A percentile compares a stretch with the other conserved stretches of the same genome.
Evolutionary conservation across 2,329 filamentous ascomycete genomes (phyloP).

Genomic region (Xylariales sp.): DNA sequence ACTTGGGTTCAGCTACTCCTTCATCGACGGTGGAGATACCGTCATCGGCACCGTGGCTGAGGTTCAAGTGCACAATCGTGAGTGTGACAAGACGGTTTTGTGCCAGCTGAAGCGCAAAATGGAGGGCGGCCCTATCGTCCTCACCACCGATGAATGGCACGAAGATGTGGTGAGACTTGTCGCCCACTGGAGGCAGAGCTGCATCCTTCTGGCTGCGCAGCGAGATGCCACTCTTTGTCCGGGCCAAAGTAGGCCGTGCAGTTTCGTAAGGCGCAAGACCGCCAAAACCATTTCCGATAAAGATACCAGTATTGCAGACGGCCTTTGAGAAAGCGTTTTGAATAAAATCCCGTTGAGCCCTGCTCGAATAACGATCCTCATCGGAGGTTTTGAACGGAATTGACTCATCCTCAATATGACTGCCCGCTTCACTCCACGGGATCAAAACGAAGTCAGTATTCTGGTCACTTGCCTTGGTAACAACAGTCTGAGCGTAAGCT

Average conservation of each 20-base stretch:
- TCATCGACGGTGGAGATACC: slow-evolving; percentile 17
- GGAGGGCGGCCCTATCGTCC: slow-evolving; percentile 77
- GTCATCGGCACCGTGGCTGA: slow-evolving; percentile 17
- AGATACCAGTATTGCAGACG: slow-evolving; percentile 67
- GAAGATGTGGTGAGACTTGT: slow-evolving; percentile 78
- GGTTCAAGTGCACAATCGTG: slow-evolving; percentile 62
- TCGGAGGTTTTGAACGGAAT: slow-evolving; percentile 35
- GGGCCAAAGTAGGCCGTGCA: slow-evolving; percentile 33
- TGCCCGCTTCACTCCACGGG: slow-evolving; percentile 84
- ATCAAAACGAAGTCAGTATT: slow-evolving; percentile 72
- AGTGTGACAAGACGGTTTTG: slow-evolving; percentile 75
- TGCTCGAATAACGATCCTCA: slow-evolving; percentile 57
- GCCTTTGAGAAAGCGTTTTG: slow-evolving; percentile 59
- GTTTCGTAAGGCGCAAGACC: slow-evolving; percentile 27
- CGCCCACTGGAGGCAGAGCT: slow-evolving; percentile 51
- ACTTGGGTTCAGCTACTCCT: slow-evolving; percentile 12
- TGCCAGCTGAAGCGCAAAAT: slow-evolving; percentile 78
- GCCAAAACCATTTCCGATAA: slow-evolving; percentile 64
- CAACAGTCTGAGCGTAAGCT: slow-evolving; percentile 74
- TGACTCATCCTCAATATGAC: slow-evolving; percentile 61
- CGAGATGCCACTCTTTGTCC: slow-evolving; percentile 52
- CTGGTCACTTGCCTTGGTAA: slow-evolving; percentile 65
- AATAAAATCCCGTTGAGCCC: slow-evolving; percentile 71
- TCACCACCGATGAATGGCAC: slow-evolving; percentile 80
- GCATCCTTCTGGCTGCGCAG: slow-evolving; percentile 56